Evolutionary conservation across 2,329 filamentous ascomycete genomes (phyloP).

Genomic region (Beauveria rudraprayagi): DNA sequence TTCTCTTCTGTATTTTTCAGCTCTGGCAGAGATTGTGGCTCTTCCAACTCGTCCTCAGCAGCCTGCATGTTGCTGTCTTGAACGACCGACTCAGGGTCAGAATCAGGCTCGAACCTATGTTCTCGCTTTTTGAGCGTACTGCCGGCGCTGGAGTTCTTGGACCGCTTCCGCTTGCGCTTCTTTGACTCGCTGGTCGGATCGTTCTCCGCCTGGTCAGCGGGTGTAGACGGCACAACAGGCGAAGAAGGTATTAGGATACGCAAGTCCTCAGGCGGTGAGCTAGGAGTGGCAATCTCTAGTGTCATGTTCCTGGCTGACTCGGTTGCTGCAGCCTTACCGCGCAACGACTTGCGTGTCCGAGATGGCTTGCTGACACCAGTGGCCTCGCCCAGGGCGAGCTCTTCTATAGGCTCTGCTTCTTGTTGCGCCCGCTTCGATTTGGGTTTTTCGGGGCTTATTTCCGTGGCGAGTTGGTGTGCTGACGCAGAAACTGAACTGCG

Average conservation of each 20-base stretch:
- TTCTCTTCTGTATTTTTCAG: background rate
- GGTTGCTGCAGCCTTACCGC: background rate
- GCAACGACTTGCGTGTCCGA: conserved; percentile 3
- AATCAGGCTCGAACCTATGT: background rate
- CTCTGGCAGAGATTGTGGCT: conserved; percentile 5
- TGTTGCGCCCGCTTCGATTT: background rate
- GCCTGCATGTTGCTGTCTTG: background rate
- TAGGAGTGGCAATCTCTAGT: background rate
- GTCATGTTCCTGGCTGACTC: background rate
- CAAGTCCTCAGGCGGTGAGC: background rate
- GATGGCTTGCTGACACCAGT: background rate
- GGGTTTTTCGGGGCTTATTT: background rate
- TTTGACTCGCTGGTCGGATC: background rate
- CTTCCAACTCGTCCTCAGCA: background rate
- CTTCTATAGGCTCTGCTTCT: background rate
- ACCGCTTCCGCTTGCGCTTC: conserved; percentile 7
- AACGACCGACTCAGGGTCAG: background rate
- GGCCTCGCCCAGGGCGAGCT: background rate
- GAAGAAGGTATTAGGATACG: background rate
- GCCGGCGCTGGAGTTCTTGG: background rate
- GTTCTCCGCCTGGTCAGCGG: background rate
- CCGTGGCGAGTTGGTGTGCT: background rate
- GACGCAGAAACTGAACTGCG: background rate
- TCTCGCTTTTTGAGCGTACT: conserved; percentile 7
- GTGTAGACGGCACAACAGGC: background rate